Base-by-base conservation (phyloP, 2,329 filamentous ascomycete genomes). In the Xylaria sp. region DNA sequence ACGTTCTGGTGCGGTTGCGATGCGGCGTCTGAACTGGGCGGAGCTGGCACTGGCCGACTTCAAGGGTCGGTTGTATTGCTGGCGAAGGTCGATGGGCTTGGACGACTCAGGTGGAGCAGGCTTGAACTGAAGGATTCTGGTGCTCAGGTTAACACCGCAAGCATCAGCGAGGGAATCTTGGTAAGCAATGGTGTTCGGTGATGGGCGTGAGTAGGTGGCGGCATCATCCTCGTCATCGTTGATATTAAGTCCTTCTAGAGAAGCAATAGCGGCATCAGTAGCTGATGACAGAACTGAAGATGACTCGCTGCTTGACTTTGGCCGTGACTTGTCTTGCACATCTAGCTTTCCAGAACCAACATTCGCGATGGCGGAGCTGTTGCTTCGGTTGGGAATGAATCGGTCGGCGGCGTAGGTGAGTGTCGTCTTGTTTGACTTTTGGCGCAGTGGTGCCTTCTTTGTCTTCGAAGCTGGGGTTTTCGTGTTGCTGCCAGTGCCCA, bases 71-170 rank as follows among this genome's bases (percentile, higher is more conserved):
- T 98, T 99, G 88, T 99, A 99, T 81, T 99, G 96, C 71, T 96
- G 93, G 68, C 96, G 92, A 71, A 99, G 91, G 80, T 99, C 96
- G 78, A 99, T 97, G 42, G 96, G 96, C 87, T 97, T 98, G 40
- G 94, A 97, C 6, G 96, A 98, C 84, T 98, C 96, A 3, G 96
- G 96, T n/a, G 96, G 89, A 1, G 95, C 94, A 63, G 96, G 96
- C 90, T 99, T 99, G 88, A 98, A 99, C 69, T 96, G 93, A 60
- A 99, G 91, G 76, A 99, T 99, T 71, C 96, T 93, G 64, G 94
- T 97, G 85, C 94, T 97, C 71, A 97, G 88, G 78, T 90, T 95
- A 71, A 99, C 93, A 66, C 94, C 96, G 80, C 95, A 98, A 59
- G 95, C 95, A 73, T 90, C 91, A 54, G 95, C 94, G 54, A 98